Percentiles rank a stretch among this genome's conserved stretches.
Conservation (phyloP, 163 green algal species). For the Chlamydomonas reinhardtii region DNA sequence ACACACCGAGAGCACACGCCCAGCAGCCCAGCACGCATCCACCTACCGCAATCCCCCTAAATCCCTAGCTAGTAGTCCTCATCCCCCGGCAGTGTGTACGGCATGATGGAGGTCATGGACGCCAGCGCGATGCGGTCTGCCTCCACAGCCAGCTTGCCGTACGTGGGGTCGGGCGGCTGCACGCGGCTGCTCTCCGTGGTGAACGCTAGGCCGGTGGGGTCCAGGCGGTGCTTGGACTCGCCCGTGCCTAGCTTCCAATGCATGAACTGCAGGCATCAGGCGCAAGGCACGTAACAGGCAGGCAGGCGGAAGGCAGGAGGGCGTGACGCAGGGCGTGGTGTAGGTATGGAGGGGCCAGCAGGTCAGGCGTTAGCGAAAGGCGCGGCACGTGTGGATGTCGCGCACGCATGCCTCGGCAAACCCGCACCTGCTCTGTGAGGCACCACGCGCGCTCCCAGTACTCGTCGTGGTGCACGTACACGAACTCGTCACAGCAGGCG, state of each 20-base stretch:
- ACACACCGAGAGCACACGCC: no score
- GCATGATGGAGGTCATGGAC: slow-evolving; percentile 29
- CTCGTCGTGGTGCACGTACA: slow-evolving; percentile 38
- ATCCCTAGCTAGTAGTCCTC: no score
- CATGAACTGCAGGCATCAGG: slow-evolving; percentile 26
- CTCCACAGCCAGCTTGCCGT: slow-evolving; percentile 47
- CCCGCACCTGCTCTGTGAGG: slow-evolving; percentile 41
- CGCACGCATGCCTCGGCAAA: no score
- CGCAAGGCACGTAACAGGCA: neutral
- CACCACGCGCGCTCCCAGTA: slow-evolving; percentile 52
- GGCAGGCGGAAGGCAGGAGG: neutral
- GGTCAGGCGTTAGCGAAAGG: no score
- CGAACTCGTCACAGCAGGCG: slow-evolving; percentile 49
- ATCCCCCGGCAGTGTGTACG: neutral
- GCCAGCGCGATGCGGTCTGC: slow-evolving; percentile 38
- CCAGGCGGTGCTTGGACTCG: neutral
- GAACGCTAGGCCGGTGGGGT: neutral
- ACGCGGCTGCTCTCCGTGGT: neutral
- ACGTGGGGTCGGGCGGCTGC: slow-evolving; percentile 20
- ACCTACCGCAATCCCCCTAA: no score
- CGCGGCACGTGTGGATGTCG: no score
- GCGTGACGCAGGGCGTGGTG: neutral
- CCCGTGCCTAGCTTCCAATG: slow-evolving; percentile 35
- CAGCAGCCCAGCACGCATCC: no score
- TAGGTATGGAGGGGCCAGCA: no score